These are phyloP conservation scores for Agapanthus africanus DNA, from an alignment of 106 monocot genomes.

Conservation along the genomic window DNA sequence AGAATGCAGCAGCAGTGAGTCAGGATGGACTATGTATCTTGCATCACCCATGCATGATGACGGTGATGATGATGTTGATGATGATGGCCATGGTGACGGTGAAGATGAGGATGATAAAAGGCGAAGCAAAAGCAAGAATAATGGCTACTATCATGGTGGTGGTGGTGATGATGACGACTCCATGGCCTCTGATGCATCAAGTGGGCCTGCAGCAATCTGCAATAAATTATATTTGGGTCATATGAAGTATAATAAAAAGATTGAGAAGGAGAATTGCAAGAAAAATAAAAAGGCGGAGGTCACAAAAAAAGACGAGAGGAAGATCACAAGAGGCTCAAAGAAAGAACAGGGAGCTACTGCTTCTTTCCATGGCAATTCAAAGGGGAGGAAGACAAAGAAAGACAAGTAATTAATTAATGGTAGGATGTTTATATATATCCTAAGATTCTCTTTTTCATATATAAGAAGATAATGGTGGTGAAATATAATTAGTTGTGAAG, in stretches of 20 bases:
- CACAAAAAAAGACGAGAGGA: constrained; percentile 11
- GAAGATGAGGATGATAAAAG: constrained; percentile 4
- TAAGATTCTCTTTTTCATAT: too few relatives aligned
- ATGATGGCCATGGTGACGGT: constrained; percentile 12
- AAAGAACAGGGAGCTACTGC: background rate
- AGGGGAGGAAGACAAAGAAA: constrained; percentile 16
- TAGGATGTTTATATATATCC: too few relatives aligned
- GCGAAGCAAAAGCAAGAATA: background rate
- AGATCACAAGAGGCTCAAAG: background rate
- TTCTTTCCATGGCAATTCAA: constrained; percentile 2
- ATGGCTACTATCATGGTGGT: constrained; percentile 2
- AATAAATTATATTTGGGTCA: too few relatives aligned
- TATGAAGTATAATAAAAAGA: background rate
- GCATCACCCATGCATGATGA: constrained; percentile 49
- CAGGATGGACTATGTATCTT: constrained; percentile 68
- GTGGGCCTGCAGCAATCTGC: background rate
- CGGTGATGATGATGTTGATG: constrained; percentile 11
- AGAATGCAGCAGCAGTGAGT: constrained; percentile 56
- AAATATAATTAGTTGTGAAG: too few relatives aligned
- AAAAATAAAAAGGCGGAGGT: constrained; percentile 7
- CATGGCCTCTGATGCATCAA: constrained; percentile 60
- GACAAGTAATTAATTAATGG: too few relatives aligned
- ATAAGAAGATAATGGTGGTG: too few relatives aligned
- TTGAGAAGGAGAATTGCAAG: background rate
- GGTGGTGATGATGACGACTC: constrained; percentile 45